These are phyloP conservation scores for Sclerotinia glacialis DNA, from an alignment of 2,329 filamentous ascomycete species.

Conservation along the genomic window DNA sequence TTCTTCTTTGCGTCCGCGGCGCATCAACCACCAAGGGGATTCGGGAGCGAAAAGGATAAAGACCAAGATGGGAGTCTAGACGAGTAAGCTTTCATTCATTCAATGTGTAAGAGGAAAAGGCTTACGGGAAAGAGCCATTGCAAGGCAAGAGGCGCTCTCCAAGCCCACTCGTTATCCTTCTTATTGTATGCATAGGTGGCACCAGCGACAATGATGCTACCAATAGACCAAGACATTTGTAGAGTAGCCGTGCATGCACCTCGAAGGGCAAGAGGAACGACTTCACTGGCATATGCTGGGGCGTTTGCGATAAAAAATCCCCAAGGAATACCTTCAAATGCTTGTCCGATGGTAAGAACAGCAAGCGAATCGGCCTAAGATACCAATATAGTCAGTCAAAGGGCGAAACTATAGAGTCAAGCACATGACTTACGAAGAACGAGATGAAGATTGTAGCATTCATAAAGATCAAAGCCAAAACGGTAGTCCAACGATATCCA, in stretches of 20 bases:
- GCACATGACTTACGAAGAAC: conserved; percentile 44
- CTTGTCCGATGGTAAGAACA: conserved; percentile 24
- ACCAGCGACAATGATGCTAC: conserved; percentile 57
- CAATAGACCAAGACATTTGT: conserved; percentile 66
- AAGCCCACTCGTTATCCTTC: conserved; percentile 39
- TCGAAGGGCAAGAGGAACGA: conserved; percentile 57
- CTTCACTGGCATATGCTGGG: conserved; percentile 61
- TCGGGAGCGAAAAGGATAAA: conserved; percentile 49
- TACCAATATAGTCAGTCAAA: background rate
- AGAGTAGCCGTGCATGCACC: conserved; percentile 60
- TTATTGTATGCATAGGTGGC: conserved; percentile 54
- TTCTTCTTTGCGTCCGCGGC: conserved; percentile 45
- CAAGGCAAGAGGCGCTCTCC: conserved; percentile 51
- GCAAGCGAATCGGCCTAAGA: conserved; percentile 39
- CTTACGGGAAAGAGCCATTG: conserved; percentile 50
- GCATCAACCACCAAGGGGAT: conserved; percentile 50
- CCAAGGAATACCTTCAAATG: conserved; percentile 61
- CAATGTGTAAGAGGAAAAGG: background rate
- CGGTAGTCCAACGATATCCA: conserved; percentile 59
- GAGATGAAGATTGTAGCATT: conserved; percentile 47
- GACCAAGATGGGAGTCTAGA: conserved; percentile 47
- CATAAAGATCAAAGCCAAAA: conserved; percentile 53
- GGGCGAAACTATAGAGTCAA: background rate
- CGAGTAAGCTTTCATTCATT: background rate
- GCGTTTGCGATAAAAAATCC: conserved; percentile 65